Conservation (phyloP, 306 rosid species). For the Castanopsis chinensis region DNA sequence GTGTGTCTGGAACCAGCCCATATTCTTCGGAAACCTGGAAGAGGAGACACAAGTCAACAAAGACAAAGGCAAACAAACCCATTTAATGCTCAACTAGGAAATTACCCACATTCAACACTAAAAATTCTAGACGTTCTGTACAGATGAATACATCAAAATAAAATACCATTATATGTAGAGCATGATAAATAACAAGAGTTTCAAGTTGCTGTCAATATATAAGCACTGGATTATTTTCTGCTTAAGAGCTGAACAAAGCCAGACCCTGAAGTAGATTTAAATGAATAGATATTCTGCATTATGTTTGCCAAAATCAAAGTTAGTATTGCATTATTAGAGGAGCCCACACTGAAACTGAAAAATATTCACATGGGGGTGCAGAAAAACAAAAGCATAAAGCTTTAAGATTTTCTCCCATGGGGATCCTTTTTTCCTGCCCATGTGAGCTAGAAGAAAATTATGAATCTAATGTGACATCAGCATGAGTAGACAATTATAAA, state of each 20-base stretch:
- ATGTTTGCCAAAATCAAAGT: not conserved
- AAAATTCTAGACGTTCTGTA: not conserved
- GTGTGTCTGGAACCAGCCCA: conserved; percentile 82
- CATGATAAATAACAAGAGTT: not conserved
- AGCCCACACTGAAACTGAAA: too few species aligned
- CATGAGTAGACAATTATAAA: too few species aligned
- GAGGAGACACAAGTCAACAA: conserved; percentile 8
- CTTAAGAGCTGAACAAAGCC: not conserved
- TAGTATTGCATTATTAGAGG: too few species aligned
- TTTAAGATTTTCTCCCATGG: too few species aligned
- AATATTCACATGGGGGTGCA: too few species aligned
- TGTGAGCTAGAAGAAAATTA: too few species aligned
- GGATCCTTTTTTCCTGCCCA: too few species aligned
- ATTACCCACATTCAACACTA: not conserved
- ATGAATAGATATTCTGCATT: not conserved
- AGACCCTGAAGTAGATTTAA: too few species aligned
- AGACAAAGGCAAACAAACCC: conserved; percentile 1
- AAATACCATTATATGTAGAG: not conserved
- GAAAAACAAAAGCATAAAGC: too few species aligned
- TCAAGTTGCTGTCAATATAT: not conserved
- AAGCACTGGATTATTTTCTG: conserved; percentile 8
- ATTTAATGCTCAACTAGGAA: conserved; percentile 8
- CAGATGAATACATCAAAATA: not conserved
- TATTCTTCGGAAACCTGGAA: conserved; percentile 95
- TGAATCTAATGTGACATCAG: too few species aligned